phyloP scores from a whole-genome alignment of 192 early-diverging fungal genomes.

The Coemansia erecta region DNA sequence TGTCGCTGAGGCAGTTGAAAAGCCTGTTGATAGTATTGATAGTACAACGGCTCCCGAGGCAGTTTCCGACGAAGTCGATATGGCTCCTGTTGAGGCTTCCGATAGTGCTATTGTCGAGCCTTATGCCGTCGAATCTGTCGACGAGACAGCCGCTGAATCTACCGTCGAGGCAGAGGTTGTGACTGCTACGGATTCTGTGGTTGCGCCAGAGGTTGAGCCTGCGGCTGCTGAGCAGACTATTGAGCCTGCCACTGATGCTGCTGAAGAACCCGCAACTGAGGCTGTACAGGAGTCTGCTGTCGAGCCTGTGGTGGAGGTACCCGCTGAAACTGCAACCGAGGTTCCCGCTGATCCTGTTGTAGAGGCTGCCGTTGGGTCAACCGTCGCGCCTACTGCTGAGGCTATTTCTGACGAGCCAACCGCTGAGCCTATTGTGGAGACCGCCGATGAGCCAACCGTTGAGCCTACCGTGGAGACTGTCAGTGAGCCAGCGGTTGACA shows the following conservation, averaged over 20 bases:
- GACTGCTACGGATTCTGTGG: neutral
- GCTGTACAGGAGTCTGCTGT: neutral
- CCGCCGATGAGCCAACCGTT: constrained; percentile 3
- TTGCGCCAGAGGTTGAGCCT: neutral
- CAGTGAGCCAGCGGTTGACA: neutral
- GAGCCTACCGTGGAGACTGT: constrained; percentile 8
- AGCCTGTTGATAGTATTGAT: neutral
- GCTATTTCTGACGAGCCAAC: neutral
- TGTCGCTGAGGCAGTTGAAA: neutral
- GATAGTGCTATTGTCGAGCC: neutral
- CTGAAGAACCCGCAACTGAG: neutral
- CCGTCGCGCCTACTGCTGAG: neutral
- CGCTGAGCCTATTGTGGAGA: neutral
- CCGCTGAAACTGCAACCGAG: constrained; percentile 1
- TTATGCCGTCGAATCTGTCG: neutral
- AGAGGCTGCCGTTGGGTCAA: neutral
- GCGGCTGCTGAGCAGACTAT: too few relatives aligned
- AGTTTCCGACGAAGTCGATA: neutral
- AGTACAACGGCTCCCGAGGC: neutral
- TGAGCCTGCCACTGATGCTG: neutral
- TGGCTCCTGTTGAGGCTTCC: neutral
- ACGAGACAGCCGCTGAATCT: neutral
- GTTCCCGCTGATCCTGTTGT: neutral
- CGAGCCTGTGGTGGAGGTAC: neutral
- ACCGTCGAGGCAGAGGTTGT: neutral